A percentile compares a stretch with the other conserved stretches of the same genome.
phyloP scores from a whole-genome alignment of 306 rosid species.

The Inga oerstediana region DNA sequence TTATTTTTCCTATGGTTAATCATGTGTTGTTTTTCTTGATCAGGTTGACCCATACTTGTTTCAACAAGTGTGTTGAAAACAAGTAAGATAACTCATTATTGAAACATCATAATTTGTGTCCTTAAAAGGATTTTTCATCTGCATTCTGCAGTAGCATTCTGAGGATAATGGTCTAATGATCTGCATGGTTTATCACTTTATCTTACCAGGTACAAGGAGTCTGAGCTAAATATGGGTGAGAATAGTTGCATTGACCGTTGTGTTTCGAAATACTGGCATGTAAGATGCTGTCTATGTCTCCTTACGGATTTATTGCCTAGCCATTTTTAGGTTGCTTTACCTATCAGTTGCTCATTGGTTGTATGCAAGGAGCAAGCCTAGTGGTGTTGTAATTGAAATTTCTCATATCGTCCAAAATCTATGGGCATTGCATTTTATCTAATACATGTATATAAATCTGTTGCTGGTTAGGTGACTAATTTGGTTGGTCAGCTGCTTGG shows the following conservation, averaged over 20 bases:
- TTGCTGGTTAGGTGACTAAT: slow-evolving; percentile 72
- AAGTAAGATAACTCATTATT: slow-evolving; percentile 56
- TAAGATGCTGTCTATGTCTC: slow-evolving; percentile 42
- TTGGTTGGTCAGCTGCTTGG: slow-evolving; percentile 84
- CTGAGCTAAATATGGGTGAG: slow-evolving; percentile 97
- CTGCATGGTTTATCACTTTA: slow-evolving; percentile 1
- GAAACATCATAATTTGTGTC: background rate
- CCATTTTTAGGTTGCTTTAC: background rate
- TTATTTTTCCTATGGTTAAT: slow-evolving; percentile 23
- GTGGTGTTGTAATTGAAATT: slow-evolving; percentile 12
- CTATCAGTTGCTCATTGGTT: background rate
- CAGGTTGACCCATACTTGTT: slow-evolving; percentile 97
- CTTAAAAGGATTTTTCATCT: background rate
- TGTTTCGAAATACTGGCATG: slow-evolving; percentile 98
- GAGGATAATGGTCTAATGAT: slow-evolving; percentile 4
- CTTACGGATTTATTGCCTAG: slow-evolving; percentile 6
- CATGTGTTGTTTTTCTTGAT: slow-evolving; percentile 6
- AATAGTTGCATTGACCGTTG: slow-evolving; percentile 97
- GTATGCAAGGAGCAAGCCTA: background rate
- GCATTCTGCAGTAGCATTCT: background rate
- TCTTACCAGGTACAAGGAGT: slow-evolving; percentile 84
- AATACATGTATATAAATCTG: background rate
- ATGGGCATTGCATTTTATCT: background rate
- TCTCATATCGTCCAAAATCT: background rate
- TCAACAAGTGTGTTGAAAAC: slow-evolving; percentile 80